Conservation (phyloP, 345 rosid genomes). For the Durio zibethinus region DNA sequence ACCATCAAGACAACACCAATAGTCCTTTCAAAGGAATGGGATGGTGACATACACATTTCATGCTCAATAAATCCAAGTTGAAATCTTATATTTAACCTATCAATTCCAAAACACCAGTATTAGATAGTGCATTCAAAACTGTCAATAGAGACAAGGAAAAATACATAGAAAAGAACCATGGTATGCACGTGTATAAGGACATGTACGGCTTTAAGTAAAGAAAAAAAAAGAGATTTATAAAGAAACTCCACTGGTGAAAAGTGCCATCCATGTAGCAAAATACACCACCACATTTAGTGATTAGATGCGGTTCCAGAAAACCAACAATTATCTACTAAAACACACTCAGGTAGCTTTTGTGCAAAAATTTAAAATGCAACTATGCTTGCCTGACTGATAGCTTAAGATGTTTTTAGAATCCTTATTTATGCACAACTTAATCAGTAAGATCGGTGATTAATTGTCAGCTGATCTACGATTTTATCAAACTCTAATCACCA, state of each 20-base stretch:
- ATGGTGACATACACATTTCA: background rate
- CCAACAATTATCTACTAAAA: background rate
- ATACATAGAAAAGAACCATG: background rate
- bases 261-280: background rate
- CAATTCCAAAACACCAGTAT: background rate
- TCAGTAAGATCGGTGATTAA: background rate
- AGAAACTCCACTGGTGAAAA: background rate
- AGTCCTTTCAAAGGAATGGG: background rate
- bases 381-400: background rate
- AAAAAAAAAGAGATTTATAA: background rate
- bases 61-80: background rate
- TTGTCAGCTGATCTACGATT: background rate
- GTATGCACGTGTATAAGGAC: background rate
- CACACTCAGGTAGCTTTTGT: background rate
- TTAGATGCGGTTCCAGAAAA: background rate
- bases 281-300: background rate
- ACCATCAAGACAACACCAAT: background rate
- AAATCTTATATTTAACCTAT: background rate
- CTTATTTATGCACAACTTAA: background rate
- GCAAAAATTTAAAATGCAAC: background rate
- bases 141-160: background rate
- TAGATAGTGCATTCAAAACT: background rate
- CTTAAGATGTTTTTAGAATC: background rate
- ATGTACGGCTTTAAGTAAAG: background rate
- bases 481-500: background rate